phyloP scores from a whole-genome alignment of 257 asterid species.

The Handroanthus guayacan region DNA sequence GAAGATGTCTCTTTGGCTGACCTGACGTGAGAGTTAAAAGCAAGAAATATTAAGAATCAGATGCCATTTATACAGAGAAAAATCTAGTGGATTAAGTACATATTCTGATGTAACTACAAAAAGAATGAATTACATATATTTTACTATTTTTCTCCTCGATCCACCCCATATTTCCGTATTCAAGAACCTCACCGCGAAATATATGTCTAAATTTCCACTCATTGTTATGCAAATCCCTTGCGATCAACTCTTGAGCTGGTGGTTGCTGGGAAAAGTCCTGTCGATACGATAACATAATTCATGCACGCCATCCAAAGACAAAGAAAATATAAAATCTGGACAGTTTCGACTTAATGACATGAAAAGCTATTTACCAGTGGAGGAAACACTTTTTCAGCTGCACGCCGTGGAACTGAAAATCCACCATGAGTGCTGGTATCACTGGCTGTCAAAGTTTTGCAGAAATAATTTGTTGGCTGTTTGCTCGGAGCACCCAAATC shows the following conservation, averaged over 20 bases:
- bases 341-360: background rate
- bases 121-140: background rate
- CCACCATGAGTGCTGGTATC: constrained; percentile 71
- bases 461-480: constrained; percentile 61
- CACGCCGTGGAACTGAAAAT: constrained; percentile 68
- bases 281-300: background rate
- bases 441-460: constrained; percentile 60
- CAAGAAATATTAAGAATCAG: constrained; percentile 7
- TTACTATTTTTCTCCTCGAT: background rate
- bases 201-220: constrained; percentile 69
- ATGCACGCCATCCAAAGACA: background rate
- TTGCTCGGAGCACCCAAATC: constrained; percentile 53
- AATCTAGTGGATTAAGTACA: background rate
- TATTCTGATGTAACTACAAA: background rate
- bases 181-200: constrained; percentile 54
- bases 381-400: constrained; percentile 69
- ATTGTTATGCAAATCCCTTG: constrained; percentile 60
- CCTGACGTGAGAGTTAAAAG: constrained; percentile 39
- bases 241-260: constrained; percentile 66
- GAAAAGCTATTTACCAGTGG: constrained; percentile 43
- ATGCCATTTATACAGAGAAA: background rate
- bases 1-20: constrained; percentile 67
- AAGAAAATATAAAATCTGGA: background rate
- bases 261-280: constrained; percentile 63
- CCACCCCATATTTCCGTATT: background rate